Evolutionary conservation across 768 basidiomycete species (phyloP), one percentile per base, ranked within the genome.

Genomic region (Trametopsis cervina): DNA sequence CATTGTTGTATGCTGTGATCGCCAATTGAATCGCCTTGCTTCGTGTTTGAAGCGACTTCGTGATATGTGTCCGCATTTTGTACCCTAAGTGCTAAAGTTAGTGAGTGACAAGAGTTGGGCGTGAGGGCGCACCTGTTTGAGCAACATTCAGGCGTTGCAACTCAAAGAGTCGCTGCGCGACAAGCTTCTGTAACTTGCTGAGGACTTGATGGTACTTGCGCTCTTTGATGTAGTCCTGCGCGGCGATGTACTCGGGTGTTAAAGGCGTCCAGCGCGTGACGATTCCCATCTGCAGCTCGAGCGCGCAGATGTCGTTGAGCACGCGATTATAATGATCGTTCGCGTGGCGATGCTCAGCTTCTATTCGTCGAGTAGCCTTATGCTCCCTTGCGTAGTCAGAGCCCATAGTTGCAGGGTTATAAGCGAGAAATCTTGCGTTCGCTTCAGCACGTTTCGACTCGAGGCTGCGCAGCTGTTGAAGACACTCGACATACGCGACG

Each of bases 141-240:
- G 63, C 55, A 4, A 69, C 51, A 51, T 70, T 69, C 12, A 67
- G 43, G 49, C 66, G 65, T n/a, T 65, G 64, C 2, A 71, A 57
- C 51, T 72, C 66, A 52, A 72, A 69, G 1, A 72, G 52, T 2
- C 57, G 54, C 47, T 23, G 63, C 0, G 70, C 49, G 0, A 70
- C 62, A 1, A 71, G 60, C 21, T 48, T 37, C 43, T 69, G 63
- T 1, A 72, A 51, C n/a, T 62, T 51, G 12, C 68, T 60, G 0
- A 72, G 54, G 1, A 64, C 64, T 10, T 25, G 49, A n/a, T 49
- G 58, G 49, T 66, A 69, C 7, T 48, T 46, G 3, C 21, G 33
- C 18, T 38, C 24, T 52, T 29, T 4, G 42, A 4, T 3, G 52
- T 53, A 13, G 43, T 21, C 3, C 15, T 49, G 46, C 64, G 69